Percentiles rank a stretch among this genome's conserved stretches.
phyloP scores from a whole-genome alignment of 2,329 filamentous ascomycete genomes.

The Pestalotiopsis sp. region DNA sequence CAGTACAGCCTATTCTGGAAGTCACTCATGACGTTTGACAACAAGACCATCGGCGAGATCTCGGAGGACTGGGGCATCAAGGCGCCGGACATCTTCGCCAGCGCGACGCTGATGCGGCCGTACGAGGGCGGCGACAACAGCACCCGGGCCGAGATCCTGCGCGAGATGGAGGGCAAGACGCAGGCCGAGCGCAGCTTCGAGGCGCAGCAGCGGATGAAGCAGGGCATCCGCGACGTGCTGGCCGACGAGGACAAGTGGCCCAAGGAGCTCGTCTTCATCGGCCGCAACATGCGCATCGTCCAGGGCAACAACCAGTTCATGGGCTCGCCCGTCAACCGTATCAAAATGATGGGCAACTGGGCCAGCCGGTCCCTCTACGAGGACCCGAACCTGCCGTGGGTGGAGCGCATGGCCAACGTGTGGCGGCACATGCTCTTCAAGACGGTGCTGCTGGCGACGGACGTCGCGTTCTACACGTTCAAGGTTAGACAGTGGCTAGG shows the following conservation, averaged over 20 bases:
- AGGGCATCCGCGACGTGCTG: conserved; percentile 69
- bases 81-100: conserved; percentile 88
- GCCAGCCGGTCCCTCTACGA: conserved; percentile 83
- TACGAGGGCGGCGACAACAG: conserved; percentile 83
- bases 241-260: conserved; percentile 88
- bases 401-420: conserved; percentile 68
- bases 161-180: conserved; percentile 60
- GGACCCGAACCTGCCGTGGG: conserved; percentile 64
- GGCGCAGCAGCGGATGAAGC: conserved; percentile 85
- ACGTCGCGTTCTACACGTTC: conserved; percentile 82
- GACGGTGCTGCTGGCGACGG: conserved; percentile 73
- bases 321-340: conserved; percentile 84
- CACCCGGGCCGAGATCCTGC: conserved; percentile 67
- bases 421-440: conserved; percentile 83
- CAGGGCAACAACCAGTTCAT: conserved; percentile 93
- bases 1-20: conserved; percentile 95
- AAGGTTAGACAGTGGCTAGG: conserved; percentile 79
- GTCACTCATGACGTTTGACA: conserved; percentile 90
- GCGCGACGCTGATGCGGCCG: conserved; percentile 84
- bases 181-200: conserved; percentile 79
- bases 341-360: conserved; percentile 94
- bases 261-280: conserved; percentile 89
- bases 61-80: conserved; percentile 84
- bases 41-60: conserved; percentile 73
- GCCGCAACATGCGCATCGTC: conserved; percentile 88